A percentile compares a stretch with the other conserved stretches of the same genome.
Evolutionary conservation across 164 flowering plant genomes (phyloP).

Genomic region (Litsea cubeba): DNA sequence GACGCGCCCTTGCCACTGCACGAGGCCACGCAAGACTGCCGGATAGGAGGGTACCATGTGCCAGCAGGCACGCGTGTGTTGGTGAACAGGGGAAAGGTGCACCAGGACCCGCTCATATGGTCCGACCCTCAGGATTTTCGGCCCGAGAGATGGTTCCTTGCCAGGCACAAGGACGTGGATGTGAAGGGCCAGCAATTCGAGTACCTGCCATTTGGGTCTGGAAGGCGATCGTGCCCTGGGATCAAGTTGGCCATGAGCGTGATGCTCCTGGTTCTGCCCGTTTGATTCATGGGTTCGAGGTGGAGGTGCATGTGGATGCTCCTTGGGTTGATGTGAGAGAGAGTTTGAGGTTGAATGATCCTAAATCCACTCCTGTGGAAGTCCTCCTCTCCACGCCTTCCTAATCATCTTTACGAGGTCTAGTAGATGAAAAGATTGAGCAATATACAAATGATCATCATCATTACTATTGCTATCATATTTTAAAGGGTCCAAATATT

Average conservation of each 20-base stretch:
- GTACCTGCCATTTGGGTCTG: neutral
- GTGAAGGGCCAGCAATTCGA: too few species aligned
- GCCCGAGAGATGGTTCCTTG: too few species aligned
- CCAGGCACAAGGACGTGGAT: too few species aligned
- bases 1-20: neutral
- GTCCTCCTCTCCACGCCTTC: neutral
- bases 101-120: too few species aligned
- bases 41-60: conserved; percentile 2
- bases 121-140: too few species aligned
- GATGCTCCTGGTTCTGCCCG: neutral
- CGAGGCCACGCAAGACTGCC: conserved; percentile 7
- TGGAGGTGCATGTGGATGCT: neutral
- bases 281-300: neutral
- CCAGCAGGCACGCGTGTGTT: conserved; percentile 7
- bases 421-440: neutral
- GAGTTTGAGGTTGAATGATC: neutral
- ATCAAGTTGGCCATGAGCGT: neutral
- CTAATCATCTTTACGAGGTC: neutral
- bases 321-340: neutral
- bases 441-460: neutral
- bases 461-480: neutral
- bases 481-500: too few species aligned
- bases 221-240: neutral
- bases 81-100: too few species aligned
- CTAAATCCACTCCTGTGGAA: neutral